A percentile compares a stretch with the other conserved stretches of the same genome.
Conservation (phyloP, 2,329 filamentous ascomycete species). For the Pseudovirgaria hyperparasitica region DNA sequence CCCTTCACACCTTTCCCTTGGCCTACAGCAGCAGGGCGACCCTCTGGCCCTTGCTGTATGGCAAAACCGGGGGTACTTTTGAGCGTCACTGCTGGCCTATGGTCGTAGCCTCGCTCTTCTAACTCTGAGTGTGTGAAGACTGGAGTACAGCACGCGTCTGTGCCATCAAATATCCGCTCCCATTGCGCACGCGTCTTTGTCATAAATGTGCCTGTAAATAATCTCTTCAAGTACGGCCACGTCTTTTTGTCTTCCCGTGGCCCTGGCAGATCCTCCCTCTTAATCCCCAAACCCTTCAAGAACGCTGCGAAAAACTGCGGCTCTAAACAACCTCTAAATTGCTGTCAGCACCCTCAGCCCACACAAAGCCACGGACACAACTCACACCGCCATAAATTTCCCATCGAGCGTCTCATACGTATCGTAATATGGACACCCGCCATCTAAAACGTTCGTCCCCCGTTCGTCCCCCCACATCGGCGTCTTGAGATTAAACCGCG, state of each 20-base stretch:
- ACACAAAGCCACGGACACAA: constrained; percentile 3
- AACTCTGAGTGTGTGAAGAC: constrained; percentile 67
- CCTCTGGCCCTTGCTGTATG: constrained; percentile 36
- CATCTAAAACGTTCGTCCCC: constrained; percentile 69
- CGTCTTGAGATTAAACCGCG: constrained; percentile 52
- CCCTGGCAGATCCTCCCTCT: constrained; percentile 28
- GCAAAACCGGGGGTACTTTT: constrained; percentile 55
- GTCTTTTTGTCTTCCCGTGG: constrained; percentile 45
- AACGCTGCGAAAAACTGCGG: constrained; percentile 68
- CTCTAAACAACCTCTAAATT: constrained; percentile 60
- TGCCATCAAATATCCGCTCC: constrained; percentile 78
- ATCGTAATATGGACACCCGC: constrained; percentile 78
- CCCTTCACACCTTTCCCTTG: constrained; percentile 55
- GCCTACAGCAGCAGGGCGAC: constrained; percentile 34
- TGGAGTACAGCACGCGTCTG: constrained; percentile 86
- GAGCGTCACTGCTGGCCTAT: constrained; percentile 58
- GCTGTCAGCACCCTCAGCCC: constrained; percentile 7
- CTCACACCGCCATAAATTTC: constrained; percentile 60
- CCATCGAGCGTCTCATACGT: constrained; percentile 77
- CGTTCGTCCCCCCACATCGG: constrained; percentile 50
- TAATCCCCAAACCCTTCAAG: constrained; percentile 53
- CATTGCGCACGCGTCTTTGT: constrained; percentile 62
- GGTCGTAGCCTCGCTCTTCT: constrained; percentile 50
- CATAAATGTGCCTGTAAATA: constrained; percentile 54
- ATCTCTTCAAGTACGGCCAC: constrained; percentile 54